Evolutionary conservation across 805 yeast species (phyloP).

Genomic region (Barnettozyma populi): DNA sequence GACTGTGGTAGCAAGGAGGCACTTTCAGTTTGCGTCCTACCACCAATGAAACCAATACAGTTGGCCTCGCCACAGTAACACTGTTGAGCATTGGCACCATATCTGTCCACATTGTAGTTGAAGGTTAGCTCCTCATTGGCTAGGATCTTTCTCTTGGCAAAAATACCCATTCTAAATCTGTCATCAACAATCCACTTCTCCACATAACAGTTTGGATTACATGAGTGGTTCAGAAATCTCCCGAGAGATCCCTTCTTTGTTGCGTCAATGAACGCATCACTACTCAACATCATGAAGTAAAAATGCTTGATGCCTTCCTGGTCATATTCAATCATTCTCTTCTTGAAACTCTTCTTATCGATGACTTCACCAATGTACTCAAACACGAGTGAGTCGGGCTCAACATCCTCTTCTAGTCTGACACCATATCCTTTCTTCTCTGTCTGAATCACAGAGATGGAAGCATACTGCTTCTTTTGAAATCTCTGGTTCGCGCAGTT

Average conservation of each 20-base stretch:
- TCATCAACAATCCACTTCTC: slow-evolving; percentile 97
- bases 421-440: slow-evolving; percentile 88
- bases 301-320: slow-evolving; percentile 67
- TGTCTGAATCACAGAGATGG: slow-evolving; percentile 77
- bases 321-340: slow-evolving; percentile 72
- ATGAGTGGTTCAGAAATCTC: slow-evolving; percentile 90
- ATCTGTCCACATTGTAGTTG: slow-evolving; percentile 86
- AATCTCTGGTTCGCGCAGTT: slow-evolving; percentile 85
- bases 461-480: slow-evolving; percentile 68
- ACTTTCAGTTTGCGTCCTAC: slow-evolving; percentile 93
- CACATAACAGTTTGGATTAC: slow-evolving; percentile 90
- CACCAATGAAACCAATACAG: slow-evolving; percentile 92
- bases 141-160: slow-evolving; percentile 67
- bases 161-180: slow-evolving; percentile 89
- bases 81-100: slow-evolving; percentile 91
- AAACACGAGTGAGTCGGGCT: slow-evolving; percentile 67
- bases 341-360: slow-evolving; percentile 68
- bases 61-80: slow-evolving; percentile 92
- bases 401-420: slow-evolving; percentile 56
- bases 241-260: slow-evolving; percentile 85
- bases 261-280: slow-evolving; percentile 92
- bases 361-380: slow-evolving; percentile 95
- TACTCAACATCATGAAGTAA: slow-evolving; percentile 93
- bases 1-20: slow-evolving; percentile 79
- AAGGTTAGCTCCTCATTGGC: slow-evolving; percentile 85